Evolutionary conservation across 202 grass and related monocot species (phyloP).

Genomic region (Hordeum pubiflorum): DNA sequence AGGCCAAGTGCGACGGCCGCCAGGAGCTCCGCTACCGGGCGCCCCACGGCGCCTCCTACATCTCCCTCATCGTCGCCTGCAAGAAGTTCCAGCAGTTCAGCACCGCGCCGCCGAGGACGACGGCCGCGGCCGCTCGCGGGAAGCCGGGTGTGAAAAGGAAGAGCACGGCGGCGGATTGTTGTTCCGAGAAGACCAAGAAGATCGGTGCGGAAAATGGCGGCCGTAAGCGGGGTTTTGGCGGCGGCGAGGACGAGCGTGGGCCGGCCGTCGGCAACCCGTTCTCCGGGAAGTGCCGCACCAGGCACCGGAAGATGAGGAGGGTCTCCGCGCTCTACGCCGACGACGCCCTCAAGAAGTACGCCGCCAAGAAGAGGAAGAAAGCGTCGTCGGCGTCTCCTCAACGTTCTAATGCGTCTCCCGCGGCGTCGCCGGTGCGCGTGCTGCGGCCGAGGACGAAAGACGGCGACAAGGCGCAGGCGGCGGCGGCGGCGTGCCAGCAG

Average conservation of each 20-base stretch:
- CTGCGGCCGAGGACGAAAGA: not conserved
- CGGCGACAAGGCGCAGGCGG: not conserved
- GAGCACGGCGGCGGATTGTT: too few species aligned
- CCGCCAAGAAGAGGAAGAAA: not conserved
- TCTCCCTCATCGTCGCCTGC: slow-evolving; percentile 53
- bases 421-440: not conserved
- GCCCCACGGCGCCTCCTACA: slow-evolving; percentile 38
- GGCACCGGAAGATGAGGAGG: slow-evolving; percentile 20
- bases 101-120: not conserved
- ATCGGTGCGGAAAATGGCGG: not conserved
- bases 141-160: not conserved
- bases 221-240: not conserved
- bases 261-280: too few species aligned
- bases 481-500: not conserved
- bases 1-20: not conserved
- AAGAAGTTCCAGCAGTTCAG: not conserved
- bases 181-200: not conserved
- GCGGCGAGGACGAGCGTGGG: not conserved
- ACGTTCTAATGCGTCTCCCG: not conserved
- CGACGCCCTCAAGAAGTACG: not conserved
- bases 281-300: not conserved
- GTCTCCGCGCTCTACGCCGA: not conserved
- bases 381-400: not conserved
- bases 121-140: too few species aligned
- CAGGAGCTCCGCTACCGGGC: slow-evolving; percentile 30